Base-by-base conservation (phyloP, 2,329 filamentous ascomycete genomes). In the Trichoderma cornu-damae region DNA sequence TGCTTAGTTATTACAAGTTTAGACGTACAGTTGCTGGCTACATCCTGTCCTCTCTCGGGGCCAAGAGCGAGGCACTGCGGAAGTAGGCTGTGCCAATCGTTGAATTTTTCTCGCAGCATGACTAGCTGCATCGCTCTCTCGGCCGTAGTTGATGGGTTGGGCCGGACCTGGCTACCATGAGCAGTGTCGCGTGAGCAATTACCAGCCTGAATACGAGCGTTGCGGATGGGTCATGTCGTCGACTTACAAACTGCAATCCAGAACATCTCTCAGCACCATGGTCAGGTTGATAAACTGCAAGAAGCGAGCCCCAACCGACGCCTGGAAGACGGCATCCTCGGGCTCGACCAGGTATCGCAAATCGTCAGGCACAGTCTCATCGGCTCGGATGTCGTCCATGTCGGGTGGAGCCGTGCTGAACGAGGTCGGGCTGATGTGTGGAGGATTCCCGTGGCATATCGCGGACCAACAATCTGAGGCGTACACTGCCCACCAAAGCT, bases 401-500 rank as follows among this genome's bases (percentile, higher is more conserved):
- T 68, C 65, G 6, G 72, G 68, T 2, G 68, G 62, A 0, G 66
- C 58, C 0, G 76, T 79, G 46, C 70, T 73, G 53, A 74, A 78
- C 0, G 75, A 74, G 3, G 66, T 67, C 2, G 61, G 60, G 47
- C 69, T 68, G 24, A 79, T 73, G 60, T 77, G 75, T 2, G 75
- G 74, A 3, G 76, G 75, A 47, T 77, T 77, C 0, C 77, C 77
- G 57, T 78, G 75, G 35, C 72, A 74, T 26, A 77, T 68, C 1
- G 75, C 69, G 1, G 75, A 73, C 77, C 77, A 79, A 26, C 70
- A 70, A 55, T 79, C 77, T 0, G 71, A 68, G 3, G 71, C 61
- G 43, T 72, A 76, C 0, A 70, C 69, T 0, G 72, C 73, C 76
- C 76, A 79, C 75, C 75, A 79, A 3, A 79, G 62, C 61, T 75